Conservation (phyloP, 2,329 filamentous ascomycete species). For the Tolypocladium amazonense region DNA sequence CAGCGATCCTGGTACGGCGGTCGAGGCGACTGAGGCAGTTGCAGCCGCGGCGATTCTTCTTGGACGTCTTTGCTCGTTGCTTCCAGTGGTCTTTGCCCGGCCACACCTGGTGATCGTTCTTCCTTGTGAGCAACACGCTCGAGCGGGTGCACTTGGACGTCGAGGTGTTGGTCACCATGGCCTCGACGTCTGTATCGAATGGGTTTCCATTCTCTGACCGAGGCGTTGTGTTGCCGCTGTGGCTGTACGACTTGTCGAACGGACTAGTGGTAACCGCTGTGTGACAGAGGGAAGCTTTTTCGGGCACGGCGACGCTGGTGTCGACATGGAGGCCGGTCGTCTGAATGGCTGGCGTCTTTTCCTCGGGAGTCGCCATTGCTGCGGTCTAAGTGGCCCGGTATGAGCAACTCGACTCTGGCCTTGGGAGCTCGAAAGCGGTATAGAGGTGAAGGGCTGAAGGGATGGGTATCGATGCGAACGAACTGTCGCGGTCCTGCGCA, state of each 20-base stretch:
- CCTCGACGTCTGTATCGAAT: slow-evolving; percentile 49
- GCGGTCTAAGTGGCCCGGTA: not conserved
- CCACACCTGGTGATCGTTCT: slow-evolving; percentile 46
- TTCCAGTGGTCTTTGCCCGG: slow-evolving; percentile 50
- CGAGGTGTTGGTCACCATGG: slow-evolving; percentile 30
- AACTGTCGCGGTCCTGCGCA: not conserved
- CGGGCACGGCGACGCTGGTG: slow-evolving; percentile 16
- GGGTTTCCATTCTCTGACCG: slow-evolving; percentile 34
- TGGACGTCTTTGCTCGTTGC: slow-evolving; percentile 45
- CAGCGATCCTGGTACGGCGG: slow-evolving; percentile 41
- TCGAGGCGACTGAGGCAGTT: slow-evolving; percentile 42
- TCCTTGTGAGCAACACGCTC: slow-evolving; percentile 17
- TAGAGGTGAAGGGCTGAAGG: not conserved
- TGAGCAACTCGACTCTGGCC: not conserved
- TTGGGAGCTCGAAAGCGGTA: too few species aligned
- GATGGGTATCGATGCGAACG: not conserved
- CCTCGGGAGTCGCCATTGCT: not conserved
- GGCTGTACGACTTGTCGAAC: slow-evolving; percentile 13
- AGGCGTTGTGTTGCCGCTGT: slow-evolving; percentile 33
- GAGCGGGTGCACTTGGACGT: slow-evolving; percentile 19
- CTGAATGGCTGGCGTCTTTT: slow-evolving; percentile 1
- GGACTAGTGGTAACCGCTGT: slow-evolving; percentile 11
- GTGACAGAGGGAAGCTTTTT: slow-evolving; percentile 15
- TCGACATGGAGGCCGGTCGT: not conserved
- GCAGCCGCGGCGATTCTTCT: slow-evolving; percentile 43